Evolutionary conservation across 345 rosid genomes (phyloP).

Genomic region (Passiflora organensis): DNA sequence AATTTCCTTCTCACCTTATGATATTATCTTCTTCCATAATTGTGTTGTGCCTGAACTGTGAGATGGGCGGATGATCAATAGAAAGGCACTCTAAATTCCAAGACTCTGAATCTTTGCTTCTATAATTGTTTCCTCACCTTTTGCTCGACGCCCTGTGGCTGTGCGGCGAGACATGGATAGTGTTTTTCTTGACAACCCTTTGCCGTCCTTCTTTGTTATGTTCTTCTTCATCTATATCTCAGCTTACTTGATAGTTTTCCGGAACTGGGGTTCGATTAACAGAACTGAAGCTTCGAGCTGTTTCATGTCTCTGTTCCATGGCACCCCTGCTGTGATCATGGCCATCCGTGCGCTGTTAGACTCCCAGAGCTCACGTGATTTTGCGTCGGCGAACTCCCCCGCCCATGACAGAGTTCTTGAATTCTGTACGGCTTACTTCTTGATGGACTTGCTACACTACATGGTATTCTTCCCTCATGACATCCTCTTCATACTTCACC

Average conservation of each 20-base stretch:
- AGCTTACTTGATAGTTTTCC: constrained; percentile 47
- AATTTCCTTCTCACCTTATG: too few species aligned
- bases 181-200: constrained; percentile 6
- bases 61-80: too few species aligned
- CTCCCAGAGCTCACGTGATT: constrained; percentile 16
- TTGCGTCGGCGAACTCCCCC: constrained; percentile 51
- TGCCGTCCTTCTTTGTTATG: constrained; percentile 35
- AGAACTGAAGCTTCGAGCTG: constrained; percentile 69
- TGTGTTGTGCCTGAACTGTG: too few species aligned
- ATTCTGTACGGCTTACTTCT: constrained; percentile 77
- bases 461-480: constrained; percentile 55
- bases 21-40: too few species aligned
- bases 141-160: too few species aligned
- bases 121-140: too few species aligned
- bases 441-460: constrained; percentile 67
- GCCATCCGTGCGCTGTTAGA: constrained; percentile 37
- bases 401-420: constrained; percentile 54
- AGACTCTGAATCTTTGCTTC: too few species aligned
- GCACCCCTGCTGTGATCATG: constrained; percentile 63
- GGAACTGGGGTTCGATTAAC: constrained; percentile 49
- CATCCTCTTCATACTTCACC: constrained; percentile 75
- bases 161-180: constrained; percentile 22
- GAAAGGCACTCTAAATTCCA: too few species aligned
- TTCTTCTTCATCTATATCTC: constrained; percentile 41
- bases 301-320: constrained; percentile 67